Evolutionary conservation across 495 filamentous ascomycete genomes (phyloP), one percentile per base, ranked within the genome.

Genomic region (Polyplosphaeria fusca): DNA sequence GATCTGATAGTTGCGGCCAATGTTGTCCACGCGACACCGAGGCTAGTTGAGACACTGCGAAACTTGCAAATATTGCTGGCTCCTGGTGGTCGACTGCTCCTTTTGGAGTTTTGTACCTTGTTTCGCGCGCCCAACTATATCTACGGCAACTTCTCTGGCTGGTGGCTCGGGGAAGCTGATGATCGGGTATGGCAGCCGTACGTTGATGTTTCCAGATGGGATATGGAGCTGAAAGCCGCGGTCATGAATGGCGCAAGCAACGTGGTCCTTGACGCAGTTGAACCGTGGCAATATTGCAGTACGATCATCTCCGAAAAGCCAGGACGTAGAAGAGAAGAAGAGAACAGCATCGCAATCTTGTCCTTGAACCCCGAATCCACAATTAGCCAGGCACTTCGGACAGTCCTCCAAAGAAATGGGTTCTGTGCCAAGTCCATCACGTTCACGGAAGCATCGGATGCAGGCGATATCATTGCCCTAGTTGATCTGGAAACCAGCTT

Each of bases 1-100:
- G 52, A 55, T 38, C 32, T 58, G 26, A 22, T 52, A 5, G 2
- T 58, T 18, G 54, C 54, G 14, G 13, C 35, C n/a, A 49, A 58
- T 18, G 54, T 58, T 1, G 5, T 58, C 1, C 54, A 58, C 25
- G 54, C 54, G 2, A 58, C 54, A 16, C 28, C 19, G 7, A 51
- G 4, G 2, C 12, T 58, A 5, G 2, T 12, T 2, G 32, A 52
- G 27, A 52, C 54, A 2, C 54, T 58, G 22, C 9, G 25, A 9
- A 58, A 58, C 47, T n/a, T 49, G 2, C 2, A 27, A 27, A 7
- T 5, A 37, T 24, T 58, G 20, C 30, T 58, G 2, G 9, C 20
- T 9, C 54, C 46, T 38, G 2, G 37, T 3, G 54, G 54, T 4
- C 14, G 38, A 27, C 32, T 58, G 2, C 3, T 58, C 24, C 41